phyloP scores from a whole-genome alignment of 208 protist species.

The Phytomonas sp. region DNA sequence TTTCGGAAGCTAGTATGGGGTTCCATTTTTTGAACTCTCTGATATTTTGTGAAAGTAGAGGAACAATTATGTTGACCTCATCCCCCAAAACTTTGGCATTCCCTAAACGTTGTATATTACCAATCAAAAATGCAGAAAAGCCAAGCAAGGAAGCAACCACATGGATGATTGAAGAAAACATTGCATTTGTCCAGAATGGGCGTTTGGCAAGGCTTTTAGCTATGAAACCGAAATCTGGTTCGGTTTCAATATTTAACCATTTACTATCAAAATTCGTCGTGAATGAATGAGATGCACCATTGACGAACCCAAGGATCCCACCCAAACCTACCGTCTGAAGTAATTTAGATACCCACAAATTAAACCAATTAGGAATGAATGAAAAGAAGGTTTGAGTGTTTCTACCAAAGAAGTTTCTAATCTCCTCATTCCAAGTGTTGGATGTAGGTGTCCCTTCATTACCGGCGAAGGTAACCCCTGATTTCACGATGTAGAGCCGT shows the following conservation, averaged over 20 bases:
- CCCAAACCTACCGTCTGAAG: not conserved
- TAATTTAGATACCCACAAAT: not conserved
- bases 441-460: not conserved
- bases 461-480: not conserved
- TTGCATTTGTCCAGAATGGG: constrained; percentile 22
- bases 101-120: constrained; percentile 59
- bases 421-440: not conserved
- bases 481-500: constrained; percentile 30
- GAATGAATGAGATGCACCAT: not conserved
- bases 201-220: constrained; percentile 22
- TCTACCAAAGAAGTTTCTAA: not conserved
- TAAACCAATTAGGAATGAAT: not conserved
- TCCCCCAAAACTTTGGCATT: constrained; percentile 61
- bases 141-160: constrained; percentile 27
- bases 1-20: too few species aligned
- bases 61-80: constrained; percentile 22
- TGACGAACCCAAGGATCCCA: not conserved
- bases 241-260: not conserved
- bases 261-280: not conserved
- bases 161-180: constrained; percentile 17
- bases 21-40: not conserved
- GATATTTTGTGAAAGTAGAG: not conserved
- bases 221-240: constrained; percentile 25
- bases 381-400: not conserved
- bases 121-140: constrained; percentile 34